phyloP scores from a whole-genome alignment of 2,329 filamentous ascomycete species.

The Rosellinia necatrix region DNA sequence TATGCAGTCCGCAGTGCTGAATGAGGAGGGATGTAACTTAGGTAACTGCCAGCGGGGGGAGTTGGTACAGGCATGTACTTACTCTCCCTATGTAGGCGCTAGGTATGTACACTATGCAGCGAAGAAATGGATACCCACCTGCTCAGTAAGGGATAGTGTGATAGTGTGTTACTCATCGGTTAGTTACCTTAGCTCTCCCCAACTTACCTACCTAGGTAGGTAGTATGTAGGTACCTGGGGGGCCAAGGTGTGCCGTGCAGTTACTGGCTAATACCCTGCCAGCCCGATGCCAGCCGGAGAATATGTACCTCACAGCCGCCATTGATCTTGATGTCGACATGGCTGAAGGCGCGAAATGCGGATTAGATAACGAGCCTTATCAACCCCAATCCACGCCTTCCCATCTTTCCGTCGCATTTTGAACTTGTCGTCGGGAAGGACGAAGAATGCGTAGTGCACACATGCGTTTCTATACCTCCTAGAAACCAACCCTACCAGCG shows the following conservation, averaged over 20 bases:
- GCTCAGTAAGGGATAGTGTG: too few species aligned
- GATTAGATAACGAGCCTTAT: constrained; percentile 2
- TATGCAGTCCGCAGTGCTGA: too few species aligned
- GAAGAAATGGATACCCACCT: too few species aligned
- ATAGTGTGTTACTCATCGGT: too few species aligned
- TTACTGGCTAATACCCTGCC: not conserved
- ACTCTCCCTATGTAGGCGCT: too few species aligned
- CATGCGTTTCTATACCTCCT: not conserved
- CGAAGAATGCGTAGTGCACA: constrained; percentile 1
- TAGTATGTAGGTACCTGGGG: not conserved
- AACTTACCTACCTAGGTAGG: not conserved
- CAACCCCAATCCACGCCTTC: constrained; percentile 1
- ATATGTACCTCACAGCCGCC: too few species aligned
- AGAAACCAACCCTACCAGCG: not conserved
- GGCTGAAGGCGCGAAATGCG: too few species aligned
- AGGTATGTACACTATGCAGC: too few species aligned
- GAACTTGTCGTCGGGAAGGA: not conserved
- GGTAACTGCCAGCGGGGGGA: too few species aligned
- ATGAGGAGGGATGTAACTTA: too few species aligned
- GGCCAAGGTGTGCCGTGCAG: constrained; percentile 6
- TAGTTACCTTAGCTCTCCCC: not conserved
- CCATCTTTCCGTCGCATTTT: not conserved
- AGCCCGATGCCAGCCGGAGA: constrained; percentile 15
- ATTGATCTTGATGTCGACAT: too few species aligned
- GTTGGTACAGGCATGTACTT: too few species aligned